Evolutionary conservation across 352 stramenopile genomes (phyloP).

Genomic region (Phytopythium aichiense): DNA sequence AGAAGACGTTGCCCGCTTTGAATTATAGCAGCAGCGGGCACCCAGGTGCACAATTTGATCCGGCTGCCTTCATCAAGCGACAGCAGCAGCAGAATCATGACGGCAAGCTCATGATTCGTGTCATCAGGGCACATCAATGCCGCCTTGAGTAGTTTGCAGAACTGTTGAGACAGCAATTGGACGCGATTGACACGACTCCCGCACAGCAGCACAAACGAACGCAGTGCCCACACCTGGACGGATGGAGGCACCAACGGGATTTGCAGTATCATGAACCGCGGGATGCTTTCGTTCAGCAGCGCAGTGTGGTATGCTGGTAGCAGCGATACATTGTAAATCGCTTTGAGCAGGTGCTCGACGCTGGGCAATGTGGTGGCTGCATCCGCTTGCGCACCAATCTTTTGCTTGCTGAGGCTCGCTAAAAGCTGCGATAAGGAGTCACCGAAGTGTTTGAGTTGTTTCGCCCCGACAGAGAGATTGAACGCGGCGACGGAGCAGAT

Average conservation of each 20-base stretch:
- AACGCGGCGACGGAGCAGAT: constrained; percentile 66
- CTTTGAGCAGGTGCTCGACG: constrained; percentile 52
- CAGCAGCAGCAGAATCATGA: constrained; percentile 48
- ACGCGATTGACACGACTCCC: constrained; percentile 41
- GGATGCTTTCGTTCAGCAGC: constrained; percentile 62
- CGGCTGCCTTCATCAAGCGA: constrained; percentile 60
- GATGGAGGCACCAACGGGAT: constrained; percentile 28
- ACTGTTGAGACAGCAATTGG: constrained; percentile 40
- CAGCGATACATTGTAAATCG: constrained; percentile 65
- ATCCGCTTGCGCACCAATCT: constrained; percentile 6
- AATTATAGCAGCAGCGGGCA: constrained; percentile 43
- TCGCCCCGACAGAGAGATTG: constrained; percentile 59
- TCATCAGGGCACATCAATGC: constrained; percentile 33
- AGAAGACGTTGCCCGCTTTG: constrained; percentile 3
- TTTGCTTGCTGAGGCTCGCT: constrained; percentile 15
- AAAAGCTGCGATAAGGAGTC: constrained; percentile 61
- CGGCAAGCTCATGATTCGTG: constrained; percentile 51
- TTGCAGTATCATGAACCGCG: constrained; percentile 49
- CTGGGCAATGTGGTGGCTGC: constrained; percentile 7
- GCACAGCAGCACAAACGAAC: constrained; percentile 48
- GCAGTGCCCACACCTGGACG: constrained; percentile 42
- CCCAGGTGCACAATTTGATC: constrained; percentile 70
- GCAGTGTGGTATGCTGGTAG: constrained; percentile 47
- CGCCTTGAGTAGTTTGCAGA: constrained; percentile 46
- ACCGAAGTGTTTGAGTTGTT: constrained; percentile 59